phyloP scores from a whole-genome alignment of 73 alveolate species.

The Symbiodinium natans region DNA sequence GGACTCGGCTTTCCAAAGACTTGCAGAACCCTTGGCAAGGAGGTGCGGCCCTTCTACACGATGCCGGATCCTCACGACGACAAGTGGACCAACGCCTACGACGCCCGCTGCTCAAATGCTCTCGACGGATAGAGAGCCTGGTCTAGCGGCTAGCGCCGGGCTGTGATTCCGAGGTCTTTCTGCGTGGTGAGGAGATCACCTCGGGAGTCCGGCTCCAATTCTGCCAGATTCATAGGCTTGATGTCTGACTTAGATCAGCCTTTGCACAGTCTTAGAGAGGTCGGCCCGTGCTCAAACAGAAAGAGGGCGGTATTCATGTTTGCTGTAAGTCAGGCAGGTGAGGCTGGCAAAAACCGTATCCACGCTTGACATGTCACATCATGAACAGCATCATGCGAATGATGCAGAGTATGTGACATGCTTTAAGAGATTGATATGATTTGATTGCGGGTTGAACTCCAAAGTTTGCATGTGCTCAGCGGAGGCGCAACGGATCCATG shows the following conservation, averaged over 20 bases:
- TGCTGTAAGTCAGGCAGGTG: too few species aligned
- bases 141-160: background rate
- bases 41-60: conserved; percentile 99
- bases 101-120: background rate
- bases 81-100: conserved; percentile 98
- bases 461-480: too few species aligned
- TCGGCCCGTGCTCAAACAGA: background rate
- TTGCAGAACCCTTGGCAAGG: conserved; percentile 18
- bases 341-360: too few species aligned
- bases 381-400: too few species aligned
- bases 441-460: too few species aligned
- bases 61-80: conserved; percentile 99
- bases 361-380: too few species aligned
- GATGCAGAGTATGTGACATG: too few species aligned
- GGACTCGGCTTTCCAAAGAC: background rate
- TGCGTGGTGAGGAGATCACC: conserved; percentile 99
- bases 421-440: too few species aligned
- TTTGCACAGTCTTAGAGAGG: background rate
- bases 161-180: conserved; percentile 95
- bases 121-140: too few species aligned
- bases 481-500: conserved; percentile 98
- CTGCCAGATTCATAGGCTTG: background rate
- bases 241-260: background rate
- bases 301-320: too few species aligned
- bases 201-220: conserved; percentile 96